Base-by-base conservation (phyloP, 2,329 filamentous ascomycete genomes). In the Fusarium secorum region DNA sequence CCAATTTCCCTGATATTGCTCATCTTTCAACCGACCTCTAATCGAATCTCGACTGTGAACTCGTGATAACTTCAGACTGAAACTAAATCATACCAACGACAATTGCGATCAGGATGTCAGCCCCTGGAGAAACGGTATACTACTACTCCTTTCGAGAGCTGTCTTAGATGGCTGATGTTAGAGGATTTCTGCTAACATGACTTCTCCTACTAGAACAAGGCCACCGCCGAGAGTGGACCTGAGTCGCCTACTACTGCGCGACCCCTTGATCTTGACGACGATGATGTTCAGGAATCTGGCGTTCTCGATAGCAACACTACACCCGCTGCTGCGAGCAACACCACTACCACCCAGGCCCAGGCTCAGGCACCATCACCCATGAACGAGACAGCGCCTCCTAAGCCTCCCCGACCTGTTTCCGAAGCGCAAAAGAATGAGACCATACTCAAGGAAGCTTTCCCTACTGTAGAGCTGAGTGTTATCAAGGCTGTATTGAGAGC, bases 401-500 rank as follows among this genome's bases (percentile, higher is more conserved):
- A 98, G 83, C 95, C 95, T 35, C 94, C 94, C 36, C 90, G 95
- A 64, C 95, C 95, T 49, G 77, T 93, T 76, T 93, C 89, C 71
- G 91, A 96, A 70, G 88, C 91, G 66, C 91, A 97, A 81, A 92
- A 97, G 83, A 94, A 94, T 51, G 92, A 95, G 81, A 88, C 89
- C 75, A 98, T 94, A 7, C 85, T 99, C 60, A 95, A 93, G 80
- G 96, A 99, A 81, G 96, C 96, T 0, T 99, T 99, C 76, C 96
- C 96, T 1, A 87, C 85, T 60, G 93, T 98, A 66, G 96, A 99
- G 58, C 79, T 83, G 11, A 81, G 89, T 46, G 92, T 99, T 49
- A 88, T 99, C 80, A 97, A 91, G 81, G 96, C 96, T 33, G 92
- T 99, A 1, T 83, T 99, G 71, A 87, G 88, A 28, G 96, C 96